These are phyloP conservation scores for Vitis vinifera DNA, from an alignment of 164 flowering plant genomes.

Conservation along the genomic window ASM3070453v1 NC_081807.1:16231501-16232000, in stretches of 20 bases:
- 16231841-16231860: too few relatives aligned
- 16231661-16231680: neutral
- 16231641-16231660: neutral
- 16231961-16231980: too few relatives aligned
- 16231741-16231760: too few relatives aligned
- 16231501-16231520: neutral
- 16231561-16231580: neutral
- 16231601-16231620: neutral
- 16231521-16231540: neutral
- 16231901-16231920: too few relatives aligned
- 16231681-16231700: constrained; percentile 5
- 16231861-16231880: too few relatives aligned
- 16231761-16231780: too few relatives aligned
- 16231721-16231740: neutral
- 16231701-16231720: neutral
- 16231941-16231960: too few relatives aligned
- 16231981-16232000: neutral
- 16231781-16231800: too few relatives aligned
- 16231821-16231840: too few relatives aligned
- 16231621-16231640: neutral
- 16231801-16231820: too few relatives aligned
- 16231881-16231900: too few relatives aligned
- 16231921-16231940: too few relatives aligned
- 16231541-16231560: neutral
- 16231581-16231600: neutral